These are phyloP conservation scores for Diaporthe sp. DNA, from an alignment of 2,329 filamentous ascomycete species.

Conservation along the genomic window DNA sequence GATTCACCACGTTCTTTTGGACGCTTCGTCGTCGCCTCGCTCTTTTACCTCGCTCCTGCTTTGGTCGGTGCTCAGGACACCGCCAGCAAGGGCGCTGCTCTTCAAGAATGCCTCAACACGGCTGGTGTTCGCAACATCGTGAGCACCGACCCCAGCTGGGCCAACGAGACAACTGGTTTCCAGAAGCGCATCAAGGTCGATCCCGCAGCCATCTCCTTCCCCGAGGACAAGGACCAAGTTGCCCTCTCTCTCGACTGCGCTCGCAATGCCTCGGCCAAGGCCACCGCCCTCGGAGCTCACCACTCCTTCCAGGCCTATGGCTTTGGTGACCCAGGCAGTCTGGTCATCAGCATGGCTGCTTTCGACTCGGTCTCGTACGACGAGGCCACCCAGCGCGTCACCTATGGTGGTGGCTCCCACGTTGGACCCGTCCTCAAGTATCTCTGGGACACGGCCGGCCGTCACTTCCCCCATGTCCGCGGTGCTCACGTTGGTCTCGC, in stretches of 20 bases:
- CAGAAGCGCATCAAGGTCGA: slow-evolving; percentile 20
- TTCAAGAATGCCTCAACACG: slow-evolving; percentile 13
- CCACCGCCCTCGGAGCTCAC: slow-evolving; percentile 11
- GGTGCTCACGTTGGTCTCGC: slow-evolving; percentile 16
- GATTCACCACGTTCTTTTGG: slow-evolving; percentile 11
- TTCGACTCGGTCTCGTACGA: slow-evolving; percentile 19
- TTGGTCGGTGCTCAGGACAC: slow-evolving; percentile 17
- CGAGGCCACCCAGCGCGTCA: neutral
- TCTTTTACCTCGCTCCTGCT: neutral
- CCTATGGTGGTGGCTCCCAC: slow-evolving; percentile 10
- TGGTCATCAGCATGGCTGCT: slow-evolving; percentile 26
- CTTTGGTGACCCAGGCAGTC: slow-evolving; percentile 9
- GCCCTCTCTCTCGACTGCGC: slow-evolving; percentile 15
- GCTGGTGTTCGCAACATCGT: slow-evolving; percentile 2
- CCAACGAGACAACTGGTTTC: slow-evolving; percentile 12
- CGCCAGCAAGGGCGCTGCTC: slow-evolving; percentile 10
- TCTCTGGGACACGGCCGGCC: slow-evolving; percentile 4
- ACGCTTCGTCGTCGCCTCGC: slow-evolving; percentile 9
- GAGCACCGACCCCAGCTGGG: slow-evolving; percentile 12
- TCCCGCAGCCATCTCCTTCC: slow-evolving; percentile 18
- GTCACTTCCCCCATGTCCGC: slow-evolving; percentile 19
- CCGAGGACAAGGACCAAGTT: neutral
- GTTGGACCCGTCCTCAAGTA: slow-evolving; percentile 8
- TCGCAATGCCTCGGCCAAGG: slow-evolving; percentile 12
- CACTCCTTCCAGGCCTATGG: slow-evolving; percentile 25